Evolutionary conservation across 2,329 filamentous ascomycete genomes (phyloP), one percentile per base, ranked within the genome.

Genomic region (Penicillium italicum): DNA sequence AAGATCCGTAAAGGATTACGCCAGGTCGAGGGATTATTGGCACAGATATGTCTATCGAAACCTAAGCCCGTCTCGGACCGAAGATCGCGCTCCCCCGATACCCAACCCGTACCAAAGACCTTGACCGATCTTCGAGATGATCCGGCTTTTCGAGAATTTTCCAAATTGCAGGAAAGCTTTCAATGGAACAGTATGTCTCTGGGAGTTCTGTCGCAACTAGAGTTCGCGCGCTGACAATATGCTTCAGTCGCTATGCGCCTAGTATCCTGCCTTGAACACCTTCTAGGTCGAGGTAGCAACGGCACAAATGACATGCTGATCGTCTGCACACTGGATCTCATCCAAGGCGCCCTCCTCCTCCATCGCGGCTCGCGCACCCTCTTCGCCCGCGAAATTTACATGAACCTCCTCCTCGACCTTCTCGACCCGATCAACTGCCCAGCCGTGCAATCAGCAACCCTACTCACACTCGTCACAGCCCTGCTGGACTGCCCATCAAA

Each of bases 351-450:
- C 22, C 80, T 97, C 59, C 81, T 97, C 59, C 82, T 99, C 37
- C 94, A 99, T 68, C 92, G 93, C 12, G 90, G 92, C 0, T 96
- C 90, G 68, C 89, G 94, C 72, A 82, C 85, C 14, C 82, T 97
- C 45, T 97, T 97, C 74, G 85, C 87, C 26, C 85, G 91, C 57
- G 91, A 96, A 75, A 87, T 91, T 63, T 89, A 95, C 75, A 97
- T 99, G 93, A 97, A 96, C 72, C 84, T 97, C 55, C 87, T 97
- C 38, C 88, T 97, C 61, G 92, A 97, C 75, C 89, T 97, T 40
- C 88, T 97, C 65, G 92, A 97, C 72, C 89, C 91, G 5, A 87
- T 88, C 69, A 96, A 96, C 75, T 95, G 91, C 72, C 91, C 92
- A 0, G 89, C 89, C 3, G 92, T 97, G 65, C 93, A 97, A 75